Conservation (phyloP, 371 early-diverging fungal species). For the Fennellomyces sp. region DNA sequence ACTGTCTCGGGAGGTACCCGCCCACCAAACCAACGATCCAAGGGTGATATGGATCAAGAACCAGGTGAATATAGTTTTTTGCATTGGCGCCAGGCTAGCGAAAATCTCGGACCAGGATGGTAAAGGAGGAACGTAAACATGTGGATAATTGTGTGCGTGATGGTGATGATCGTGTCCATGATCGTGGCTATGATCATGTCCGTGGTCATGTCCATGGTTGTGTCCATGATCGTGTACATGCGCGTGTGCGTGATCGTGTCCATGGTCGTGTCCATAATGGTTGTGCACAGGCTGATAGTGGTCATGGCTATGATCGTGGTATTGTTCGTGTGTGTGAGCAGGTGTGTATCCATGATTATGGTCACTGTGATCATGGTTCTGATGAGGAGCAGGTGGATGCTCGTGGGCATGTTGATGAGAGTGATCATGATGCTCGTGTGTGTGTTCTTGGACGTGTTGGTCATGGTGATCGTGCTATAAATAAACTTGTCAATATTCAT, state of each 20-base stretch:
- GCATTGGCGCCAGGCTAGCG: slow-evolving; percentile 46
- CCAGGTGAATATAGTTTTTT: slow-evolving; percentile 69
- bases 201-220: slow-evolving; percentile 17
- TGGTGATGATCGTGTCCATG: slow-evolving; percentile 25
- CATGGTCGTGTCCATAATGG: slow-evolving; percentile 20
- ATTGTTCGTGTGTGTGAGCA: slow-evolving; percentile 15
- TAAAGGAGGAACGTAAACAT: slow-evolving; percentile 34
- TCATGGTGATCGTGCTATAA: background rate
- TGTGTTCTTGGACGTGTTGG: background rate
- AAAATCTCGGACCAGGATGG: slow-evolving; percentile 52
- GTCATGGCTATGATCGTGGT: slow-evolving; percentile 21
- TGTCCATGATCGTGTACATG: slow-evolving; percentile 27
- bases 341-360: slow-evolving; percentile 22
- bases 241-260: slow-evolving; percentile 26
- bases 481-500: background rate
- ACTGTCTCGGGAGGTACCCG: slow-evolving; percentile 53
- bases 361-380: background rate
- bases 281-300: slow-evolving; percentile 20
- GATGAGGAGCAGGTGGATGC: slow-evolving; percentile 1
- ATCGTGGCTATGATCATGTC: slow-evolving; percentile 20
- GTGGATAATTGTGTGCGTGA: slow-evolving; percentile 34
- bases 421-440: slow-evolving; percentile 1
- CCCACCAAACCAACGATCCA: slow-evolving; percentile 54
- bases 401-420: slow-evolving; percentile 18
- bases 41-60: slow-evolving; percentile 47